Conservation (phyloP, 1,284 basidiomycete genomes). For the Ganoderma sinense region DNA sequence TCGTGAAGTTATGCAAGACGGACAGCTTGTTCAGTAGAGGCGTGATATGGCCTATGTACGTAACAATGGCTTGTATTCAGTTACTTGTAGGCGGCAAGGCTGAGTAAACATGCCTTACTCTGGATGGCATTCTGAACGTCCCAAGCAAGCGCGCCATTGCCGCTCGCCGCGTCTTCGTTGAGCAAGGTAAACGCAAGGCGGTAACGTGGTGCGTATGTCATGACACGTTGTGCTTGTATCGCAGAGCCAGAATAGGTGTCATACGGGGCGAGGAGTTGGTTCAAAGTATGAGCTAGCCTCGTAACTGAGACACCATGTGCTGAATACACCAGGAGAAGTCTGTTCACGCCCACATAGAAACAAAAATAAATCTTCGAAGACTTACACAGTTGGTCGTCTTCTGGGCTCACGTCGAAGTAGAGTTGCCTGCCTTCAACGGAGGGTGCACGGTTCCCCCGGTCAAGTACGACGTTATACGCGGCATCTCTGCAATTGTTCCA, state of each 20-base stretch:
- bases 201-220: conserved; percentile 81
- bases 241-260: conserved; percentile 43
- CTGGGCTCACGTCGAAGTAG: conserved; percentile 16
- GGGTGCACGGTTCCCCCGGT: conserved; percentile 12
- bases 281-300: conserved; percentile 49
- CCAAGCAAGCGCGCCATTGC: conserved; percentile 73
- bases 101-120: conserved; percentile 54
- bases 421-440: conserved; percentile 26
- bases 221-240: conserved; percentile 56
- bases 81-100: neutral
- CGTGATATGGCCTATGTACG: conserved; percentile 67
- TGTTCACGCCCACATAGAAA: neutral
- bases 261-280: conserved; percentile 60
- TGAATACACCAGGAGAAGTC: neutral
- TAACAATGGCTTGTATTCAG: conserved; percentile 18
- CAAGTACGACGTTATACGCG: conserved; percentile 29
- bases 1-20: conserved; percentile 86
- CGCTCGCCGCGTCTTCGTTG: conserved; percentile 86
- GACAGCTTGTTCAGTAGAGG: conserved; percentile 71
- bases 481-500: conserved; percentile 10
- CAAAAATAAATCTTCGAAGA: neutral
- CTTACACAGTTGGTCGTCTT: conserved; percentile 14
- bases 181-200: conserved; percentile 85
- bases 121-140: conserved; percentile 69
- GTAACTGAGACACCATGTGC: conserved; percentile 7